Conservation (phyloP, 2,329 filamentous ascomycete species). For the Trichoderma koningii region DNA sequence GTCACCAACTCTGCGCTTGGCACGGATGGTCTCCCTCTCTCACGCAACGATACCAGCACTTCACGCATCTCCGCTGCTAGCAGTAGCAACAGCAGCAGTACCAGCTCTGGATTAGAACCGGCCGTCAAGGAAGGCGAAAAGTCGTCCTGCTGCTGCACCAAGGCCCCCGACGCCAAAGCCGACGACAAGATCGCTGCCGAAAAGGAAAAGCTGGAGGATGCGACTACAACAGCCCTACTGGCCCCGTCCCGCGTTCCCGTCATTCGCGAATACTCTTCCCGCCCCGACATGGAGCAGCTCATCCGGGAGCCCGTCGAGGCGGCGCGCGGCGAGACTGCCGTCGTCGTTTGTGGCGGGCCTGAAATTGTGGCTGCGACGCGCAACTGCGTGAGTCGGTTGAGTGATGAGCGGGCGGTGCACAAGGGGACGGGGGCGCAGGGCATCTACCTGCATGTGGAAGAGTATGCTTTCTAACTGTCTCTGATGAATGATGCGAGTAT, state of each 20-base stretch:
- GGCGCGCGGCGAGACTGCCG: slow-evolving; percentile 61
- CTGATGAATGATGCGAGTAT: slow-evolving; percentile 6
- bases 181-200: not conserved
- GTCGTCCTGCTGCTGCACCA: slow-evolving; percentile 33
- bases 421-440: slow-evolving; percentile 66
- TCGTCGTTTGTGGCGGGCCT: slow-evolving; percentile 61
- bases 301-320: slow-evolving; percentile 58
- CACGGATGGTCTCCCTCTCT: slow-evolving; percentile 19
- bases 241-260: not conserved
- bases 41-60: slow-evolving; percentile 2
- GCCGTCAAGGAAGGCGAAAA: slow-evolving; percentile 28
- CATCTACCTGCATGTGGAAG: slow-evolving; percentile 61
- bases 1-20: slow-evolving; percentile 45
- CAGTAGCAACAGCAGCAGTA: not conserved
- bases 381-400: slow-evolving; percentile 57
- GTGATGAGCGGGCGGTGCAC: slow-evolving; percentile 63
- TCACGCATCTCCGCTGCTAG: not conserved
- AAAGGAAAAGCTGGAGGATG: too few relatives aligned
- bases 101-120: not conserved
- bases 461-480: slow-evolving; percentile 54
- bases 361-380: slow-evolving; percentile 56
- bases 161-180: not conserved
- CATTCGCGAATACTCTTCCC: slow-evolving; percentile 48
- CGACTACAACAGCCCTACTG: too few relatives aligned
- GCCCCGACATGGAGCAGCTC: slow-evolving; percentile 55